phyloP scores from a whole-genome alignment of 306 rosid genomes.

The Astragalus membranaceus region DNA sequence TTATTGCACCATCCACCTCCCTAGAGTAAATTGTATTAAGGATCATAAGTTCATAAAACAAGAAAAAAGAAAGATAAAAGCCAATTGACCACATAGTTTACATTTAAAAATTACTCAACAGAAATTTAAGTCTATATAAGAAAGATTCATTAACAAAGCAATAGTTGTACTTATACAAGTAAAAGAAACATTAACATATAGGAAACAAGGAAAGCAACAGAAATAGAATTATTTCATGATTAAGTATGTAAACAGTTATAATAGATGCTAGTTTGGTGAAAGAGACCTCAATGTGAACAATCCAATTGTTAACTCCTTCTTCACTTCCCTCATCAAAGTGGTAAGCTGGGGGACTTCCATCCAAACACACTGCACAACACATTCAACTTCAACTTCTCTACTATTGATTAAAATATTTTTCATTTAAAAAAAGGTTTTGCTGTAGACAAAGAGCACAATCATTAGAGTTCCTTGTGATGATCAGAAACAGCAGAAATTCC shows the following conservation, averaged over 20 bases:
- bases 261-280: too few relatives aligned
- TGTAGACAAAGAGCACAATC: neutral
- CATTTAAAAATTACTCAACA: neutral
- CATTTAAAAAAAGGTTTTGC: neutral
- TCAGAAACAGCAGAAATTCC: constrained; percentile 11
- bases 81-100: neutral
- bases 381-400: constrained; percentile 10
- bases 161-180: neutral
- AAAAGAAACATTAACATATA: too few relatives aligned
- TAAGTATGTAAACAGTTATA: too few relatives aligned
- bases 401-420: neutral
- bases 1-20: constrained; percentile 96
- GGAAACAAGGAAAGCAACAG: neutral
- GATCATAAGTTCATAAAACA: neutral
- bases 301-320: constrained; percentile 71
- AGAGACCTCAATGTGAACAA: constrained; percentile 71
- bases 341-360: constrained; percentile 95
- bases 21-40: constrained; percentile 28
- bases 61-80: neutral
- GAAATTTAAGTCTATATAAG: too few relatives aligned
- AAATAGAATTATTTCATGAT: too few relatives aligned
- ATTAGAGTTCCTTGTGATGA: neutral
- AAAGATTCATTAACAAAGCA: neutral
- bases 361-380: constrained; percentile 70
- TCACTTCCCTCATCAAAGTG: constrained; percentile 66